Conservation (phyloP, 2,329 filamentous ascomycete genomes). For the Trichoderma hamatum region DNA sequence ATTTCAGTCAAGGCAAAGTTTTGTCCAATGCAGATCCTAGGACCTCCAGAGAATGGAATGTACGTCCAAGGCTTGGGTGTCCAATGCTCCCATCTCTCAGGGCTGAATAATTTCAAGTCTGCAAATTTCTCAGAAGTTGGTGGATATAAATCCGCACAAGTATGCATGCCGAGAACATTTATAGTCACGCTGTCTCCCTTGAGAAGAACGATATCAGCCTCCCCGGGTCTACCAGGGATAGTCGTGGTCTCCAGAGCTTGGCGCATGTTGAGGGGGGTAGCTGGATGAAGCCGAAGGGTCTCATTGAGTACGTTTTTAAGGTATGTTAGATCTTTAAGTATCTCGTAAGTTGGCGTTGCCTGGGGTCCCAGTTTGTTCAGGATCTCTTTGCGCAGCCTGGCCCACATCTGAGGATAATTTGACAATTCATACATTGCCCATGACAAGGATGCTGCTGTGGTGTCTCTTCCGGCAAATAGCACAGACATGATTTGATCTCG, state of each 20-base stretch:
- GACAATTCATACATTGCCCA: slow-evolving; percentile 84
- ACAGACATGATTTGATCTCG: slow-evolving; percentile 78
- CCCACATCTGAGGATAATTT: slow-evolving; percentile 66
- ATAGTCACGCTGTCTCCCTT: slow-evolving; percentile 53
- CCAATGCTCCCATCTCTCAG: slow-evolving; percentile 56
- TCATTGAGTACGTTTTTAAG: slow-evolving; percentile 74
- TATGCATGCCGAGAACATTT: slow-evolving; percentile 56
- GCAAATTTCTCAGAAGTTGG: slow-evolving; percentile 43
- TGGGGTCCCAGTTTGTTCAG: slow-evolving; percentile 64
- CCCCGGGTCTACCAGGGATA: slow-evolving; percentile 32
- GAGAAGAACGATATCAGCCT: slow-evolving; percentile 48
- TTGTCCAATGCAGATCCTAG: slow-evolving; percentile 59
- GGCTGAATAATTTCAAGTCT: slow-evolving; percentile 48
- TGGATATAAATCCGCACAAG: slow-evolving; percentile 52
- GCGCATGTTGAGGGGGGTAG: slow-evolving; percentile 78
- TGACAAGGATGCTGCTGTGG: slow-evolving; percentile 77
- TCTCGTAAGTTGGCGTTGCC: slow-evolving; percentile 69
- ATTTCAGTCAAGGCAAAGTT: slow-evolving; percentile 63
- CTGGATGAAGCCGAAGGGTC: slow-evolving; percentile 74
- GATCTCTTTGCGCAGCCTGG: slow-evolving; percentile 74
- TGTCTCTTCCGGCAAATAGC: slow-evolving; percentile 81
- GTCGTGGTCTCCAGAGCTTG: slow-evolving; percentile 29
- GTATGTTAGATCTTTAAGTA: slow-evolving; percentile 87
- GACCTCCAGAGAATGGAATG: slow-evolving; percentile 57
- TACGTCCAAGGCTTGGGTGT: slow-evolving; percentile 57